Evolutionary conservation across 805 yeast species (phyloP), one percentile per base, ranked within the genome.

Genomic region (Ogataea parapolymorpha): DNA sequence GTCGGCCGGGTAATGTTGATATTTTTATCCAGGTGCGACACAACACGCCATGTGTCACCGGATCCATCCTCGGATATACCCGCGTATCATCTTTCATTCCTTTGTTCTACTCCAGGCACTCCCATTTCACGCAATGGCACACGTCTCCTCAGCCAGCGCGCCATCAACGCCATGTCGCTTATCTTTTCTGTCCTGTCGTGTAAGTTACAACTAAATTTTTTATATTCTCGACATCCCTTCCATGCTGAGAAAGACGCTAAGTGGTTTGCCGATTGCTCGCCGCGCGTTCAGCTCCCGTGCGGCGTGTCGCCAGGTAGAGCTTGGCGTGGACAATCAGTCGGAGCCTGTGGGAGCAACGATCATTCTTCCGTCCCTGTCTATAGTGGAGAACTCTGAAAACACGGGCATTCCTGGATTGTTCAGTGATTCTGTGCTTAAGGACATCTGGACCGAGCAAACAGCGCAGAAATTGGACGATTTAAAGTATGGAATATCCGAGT

Each of bases 401-500:
- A 24, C 54, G 1, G 78, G 78, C 10, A 63, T 79, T 16, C 61
- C 65, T 1, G 85, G 85, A 2, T 58, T 80, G 4, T 66, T 74
- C 41, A 68, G 79, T 3, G 37, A 66, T 1, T 47, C 65, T 31
- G 78, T 80, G 8, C 53, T 79, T n/a, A 54, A 71, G 11, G 74
- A 68, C 43, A 71, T 75, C 3, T 79, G 81, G 77, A 69, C 62
- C 46, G 63, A 68, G 16, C 69, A 79, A 51, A 65, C 71, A 3
- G 59, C 61, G 3, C 25, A 45, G 7, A 68, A 70, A 37, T 62
- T 70, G 5, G 62, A 59, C 4, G 65, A 65, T 17, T 58, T 79
- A 39, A 74, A 75, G 52, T 54, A 56, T 15, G 63, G 58, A 13
- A 56, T 68, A 4, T 48, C 50, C 3, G 52, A 61, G 44, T 58